phyloP scores from a whole-genome alignment of 148 eudicot genomes.

The Linanthus parryae region DNA sequence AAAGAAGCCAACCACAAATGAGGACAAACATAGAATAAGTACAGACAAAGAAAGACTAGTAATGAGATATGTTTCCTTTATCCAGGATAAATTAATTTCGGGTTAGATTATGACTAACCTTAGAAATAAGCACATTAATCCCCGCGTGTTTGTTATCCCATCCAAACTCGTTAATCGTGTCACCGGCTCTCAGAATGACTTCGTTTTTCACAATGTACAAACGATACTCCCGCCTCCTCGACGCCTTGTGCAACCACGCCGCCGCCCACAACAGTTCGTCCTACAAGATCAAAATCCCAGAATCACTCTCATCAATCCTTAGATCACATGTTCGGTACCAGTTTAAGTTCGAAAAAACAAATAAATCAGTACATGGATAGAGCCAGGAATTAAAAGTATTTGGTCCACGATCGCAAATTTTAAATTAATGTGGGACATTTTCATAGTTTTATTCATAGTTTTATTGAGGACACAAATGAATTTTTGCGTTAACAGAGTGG shows the following conservation, averaged over 20 bases:
- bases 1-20: neutral
- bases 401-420: too few relatives aligned
- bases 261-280: constrained; percentile 98
- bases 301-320: too few relatives aligned
- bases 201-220: constrained; percentile 81
- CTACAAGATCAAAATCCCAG: constrained; percentile 15
- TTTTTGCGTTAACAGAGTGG: too few relatives aligned
- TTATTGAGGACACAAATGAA: too few relatives aligned
- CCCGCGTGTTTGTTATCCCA: constrained; percentile 99
- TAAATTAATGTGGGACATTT: too few relatives aligned
- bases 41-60: constrained; percentile 3
- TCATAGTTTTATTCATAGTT: too few relatives aligned
- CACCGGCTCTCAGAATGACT: constrained; percentile 74
- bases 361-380: too few relatives aligned
- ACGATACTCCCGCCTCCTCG: constrained; percentile 68
- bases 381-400: too few relatives aligned
- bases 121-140: constrained; percentile 83
- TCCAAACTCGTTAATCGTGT: constrained; percentile 84
- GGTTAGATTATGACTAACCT: constrained; percentile 33
- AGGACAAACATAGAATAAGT: constrained; percentile 22
- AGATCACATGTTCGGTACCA: too few relatives aligned
- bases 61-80: constrained; percentile 3
- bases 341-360: too few relatives aligned
- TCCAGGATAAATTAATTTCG: constrained; percentile 2
- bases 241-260: constrained; percentile 96